Evolutionary conservation across 257 asterid species (phyloP).

Genomic region (Primulina huaijiensis): DNA sequence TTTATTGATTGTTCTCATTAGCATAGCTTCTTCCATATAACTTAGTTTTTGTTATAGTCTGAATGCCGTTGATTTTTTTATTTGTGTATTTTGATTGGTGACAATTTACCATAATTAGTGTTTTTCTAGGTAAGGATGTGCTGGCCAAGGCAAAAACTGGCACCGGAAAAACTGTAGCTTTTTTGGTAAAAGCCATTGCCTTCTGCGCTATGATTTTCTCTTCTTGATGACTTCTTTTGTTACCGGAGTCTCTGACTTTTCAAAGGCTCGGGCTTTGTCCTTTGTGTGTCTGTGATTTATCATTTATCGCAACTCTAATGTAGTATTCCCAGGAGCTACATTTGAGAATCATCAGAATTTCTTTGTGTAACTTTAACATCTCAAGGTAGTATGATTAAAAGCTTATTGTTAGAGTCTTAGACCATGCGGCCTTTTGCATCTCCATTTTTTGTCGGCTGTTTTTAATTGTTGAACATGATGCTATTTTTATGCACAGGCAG

Average conservation of each 20-base stretch:
- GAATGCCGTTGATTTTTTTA: not conserved
- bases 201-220: slow-evolving; percentile 12
- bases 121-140: slow-evolving; percentile 82
- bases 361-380: not conserved
- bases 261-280: slow-evolving; percentile 4
- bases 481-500: not conserved
- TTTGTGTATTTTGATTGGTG: slow-evolving; percentile 7
- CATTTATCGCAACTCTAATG: not conserved
- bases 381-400: not conserved
- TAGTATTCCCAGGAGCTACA: not conserved
- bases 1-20: slow-evolving; percentile 2
- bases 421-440: slow-evolving; percentile 15
- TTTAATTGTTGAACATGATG: not conserved
- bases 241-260: slow-evolving; percentile 9
- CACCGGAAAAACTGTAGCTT: slow-evolving; percentile 97
- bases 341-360: not conserved
- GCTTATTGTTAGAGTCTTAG: not conserved
- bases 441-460: not conserved
- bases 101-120: slow-evolving; percentile 21
- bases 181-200: slow-evolving; percentile 57
- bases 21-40: not conserved
- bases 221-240: not conserved
- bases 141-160: slow-evolving; percentile 99
- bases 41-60: slow-evolving; percentile 13
- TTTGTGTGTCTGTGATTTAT: slow-evolving; percentile 1